Evolutionary conservation across 129 eudicot species (phyloP), one percentile per base, ranked within the genome.

Genomic region (Flaveria robusta): DNA sequence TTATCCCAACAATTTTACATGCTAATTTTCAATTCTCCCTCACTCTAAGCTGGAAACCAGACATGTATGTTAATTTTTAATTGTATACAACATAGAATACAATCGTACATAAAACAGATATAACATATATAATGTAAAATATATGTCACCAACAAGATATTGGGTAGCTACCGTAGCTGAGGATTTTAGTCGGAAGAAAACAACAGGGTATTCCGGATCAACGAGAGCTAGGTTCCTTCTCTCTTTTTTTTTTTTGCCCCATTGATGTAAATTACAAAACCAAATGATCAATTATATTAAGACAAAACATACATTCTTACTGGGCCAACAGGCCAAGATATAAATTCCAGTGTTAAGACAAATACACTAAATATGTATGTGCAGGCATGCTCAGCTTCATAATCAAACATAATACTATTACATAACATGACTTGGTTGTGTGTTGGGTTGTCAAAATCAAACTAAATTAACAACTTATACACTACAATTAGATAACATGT

Each of bases 221-320:
- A 3, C 3, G 12, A 7, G 15, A 19, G 60, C 12, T 45, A 24
- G 52, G 74, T 20, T 55, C 63, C 31, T 22, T 22, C 74, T 70
- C 41, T 8, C 16, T 47, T 23, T 70, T 20, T 4, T 34, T 70
- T 34, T 70, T n/a, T n/a, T n/a, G n/a, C n/a, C 60, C 7, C 29
- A 9, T 27, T 37, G 9, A 12, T 20, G 74, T 26, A 50, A 71
- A 29, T 9, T 29, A 29, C 12, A 55, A 31, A 50, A 49, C 18
- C n/a, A 71, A 51, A 20, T 51, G 27, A 58, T 24, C 3, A 58
- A n/a, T 71, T 18, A 29, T n/a, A 71, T 16, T 24, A 69, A 69
- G 15, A n/a, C 31, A 70, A 18, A 10, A 29, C 29, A 50, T 54
- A 29, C 15, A 27, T 20, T 20, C 23, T 8, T 10, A 58, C 31